These are phyloP conservation scores for Eremochloa ophiuroides DNA, from an alignment of 176 grass and related monocot genomes.

Conservation along the genomic window DNA sequence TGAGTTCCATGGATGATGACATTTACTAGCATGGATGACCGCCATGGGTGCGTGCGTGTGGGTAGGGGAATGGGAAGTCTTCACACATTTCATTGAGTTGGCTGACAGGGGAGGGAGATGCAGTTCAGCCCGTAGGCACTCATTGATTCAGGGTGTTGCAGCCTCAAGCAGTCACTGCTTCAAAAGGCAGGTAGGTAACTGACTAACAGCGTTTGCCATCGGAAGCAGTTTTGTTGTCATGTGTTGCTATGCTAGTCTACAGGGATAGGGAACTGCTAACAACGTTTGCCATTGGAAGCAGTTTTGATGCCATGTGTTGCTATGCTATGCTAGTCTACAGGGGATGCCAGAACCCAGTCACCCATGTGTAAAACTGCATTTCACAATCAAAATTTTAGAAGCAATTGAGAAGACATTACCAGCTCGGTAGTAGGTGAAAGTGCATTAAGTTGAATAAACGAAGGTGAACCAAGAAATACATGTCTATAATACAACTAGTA, in stretches of 20 bases:
- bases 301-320: background rate
- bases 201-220: background rate
- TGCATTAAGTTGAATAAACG: background rate
- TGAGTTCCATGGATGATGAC: background rate
- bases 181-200: background rate
- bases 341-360: background rate
- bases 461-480: background rate
- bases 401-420: slow-evolving; percentile 9
- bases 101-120: background rate
- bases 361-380: background rate
- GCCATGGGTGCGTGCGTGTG: background rate
- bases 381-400: background rate
- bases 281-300: too few relatives aligned
- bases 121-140: background rate
- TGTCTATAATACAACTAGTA: background rate
- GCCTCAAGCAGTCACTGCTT: background rate
- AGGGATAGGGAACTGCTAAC: background rate
- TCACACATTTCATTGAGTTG: background rate
- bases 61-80: too few relatives aligned
- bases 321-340: background rate
- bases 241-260: background rate
- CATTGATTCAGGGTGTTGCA: background rate
- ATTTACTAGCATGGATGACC: background rate
- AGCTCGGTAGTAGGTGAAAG: slow-evolving; percentile 3
- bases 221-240: too few relatives aligned